These are phyloP conservation scores for Phlegmacium glaucopus DNA, from an alignment of 768 basidiomycete genomes.

Conservation along the genomic window DNA sequence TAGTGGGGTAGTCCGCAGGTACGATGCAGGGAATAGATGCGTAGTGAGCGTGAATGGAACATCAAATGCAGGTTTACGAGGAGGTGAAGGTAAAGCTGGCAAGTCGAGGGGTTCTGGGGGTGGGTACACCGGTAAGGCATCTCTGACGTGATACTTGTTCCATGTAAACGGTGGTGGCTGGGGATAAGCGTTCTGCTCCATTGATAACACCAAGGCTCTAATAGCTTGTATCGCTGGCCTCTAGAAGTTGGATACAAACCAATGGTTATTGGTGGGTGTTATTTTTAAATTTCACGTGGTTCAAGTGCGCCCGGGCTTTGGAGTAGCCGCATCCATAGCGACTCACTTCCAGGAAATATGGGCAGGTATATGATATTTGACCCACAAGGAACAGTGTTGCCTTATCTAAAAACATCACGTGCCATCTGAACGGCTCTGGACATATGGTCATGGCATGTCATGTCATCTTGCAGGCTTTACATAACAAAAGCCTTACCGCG, in stretches of 20 bases:
- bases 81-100: conserved; percentile 39
- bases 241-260: not conserved
- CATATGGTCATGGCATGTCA: too few species aligned
- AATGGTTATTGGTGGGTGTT: not conserved
- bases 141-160: conserved; percentile 21
- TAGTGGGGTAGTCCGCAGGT: conserved; percentile 42
- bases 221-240: not conserved
- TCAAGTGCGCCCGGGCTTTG: too few species aligned
- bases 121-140: conserved; percentile 34
- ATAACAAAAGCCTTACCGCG: too few species aligned
- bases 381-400: too few species aligned
- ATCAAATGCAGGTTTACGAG: conserved; percentile 29
- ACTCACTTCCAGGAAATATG: too few species aligned
- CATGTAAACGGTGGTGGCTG: conserved; percentile 25
- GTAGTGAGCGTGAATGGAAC: conserved; percentile 44
- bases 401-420: too few species aligned
- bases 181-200: conserved; percentile 20
- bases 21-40: conserved; percentile 53
- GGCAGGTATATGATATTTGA: too few species aligned
- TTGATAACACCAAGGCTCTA: not conserved
- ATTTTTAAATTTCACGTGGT: too few species aligned
- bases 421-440: too few species aligned
- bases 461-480: too few species aligned
- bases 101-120: conserved; percentile 29
- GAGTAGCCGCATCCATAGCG: too few species aligned